Evolutionary conservation across 352 stramenopile species (phyloP).

Genomic region (Phytopythium boreale): DNA sequence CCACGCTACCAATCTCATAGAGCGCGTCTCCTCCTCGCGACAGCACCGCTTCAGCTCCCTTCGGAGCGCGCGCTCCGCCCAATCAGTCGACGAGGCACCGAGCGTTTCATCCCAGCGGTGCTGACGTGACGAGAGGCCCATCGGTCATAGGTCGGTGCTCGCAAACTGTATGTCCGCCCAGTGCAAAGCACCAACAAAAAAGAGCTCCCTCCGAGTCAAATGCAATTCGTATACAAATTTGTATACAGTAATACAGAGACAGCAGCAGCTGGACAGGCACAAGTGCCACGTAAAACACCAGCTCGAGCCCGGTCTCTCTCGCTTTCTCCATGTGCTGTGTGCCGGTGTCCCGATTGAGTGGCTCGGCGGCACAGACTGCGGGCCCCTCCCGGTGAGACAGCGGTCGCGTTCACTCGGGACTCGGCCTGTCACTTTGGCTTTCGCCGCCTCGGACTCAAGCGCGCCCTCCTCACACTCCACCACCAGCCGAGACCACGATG

Average conservation of each 20-base stretch:
- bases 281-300: background rate
- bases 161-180: background rate
- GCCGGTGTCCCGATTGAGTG: background rate
- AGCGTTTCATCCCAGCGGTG: background rate
- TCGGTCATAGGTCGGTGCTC: background rate
- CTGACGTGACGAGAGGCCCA: conserved; percentile 1
- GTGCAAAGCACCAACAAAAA: background rate
- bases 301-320: background rate
- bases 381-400: background rate
- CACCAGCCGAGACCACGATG: background rate
- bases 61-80: background rate
- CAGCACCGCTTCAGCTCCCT: background rate
- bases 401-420: background rate
- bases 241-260: background rate
- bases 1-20: background rate
- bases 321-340: background rate
- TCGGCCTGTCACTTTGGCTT: background rate
- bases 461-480: background rate
- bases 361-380: background rate
- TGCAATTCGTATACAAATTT: too few species aligned
- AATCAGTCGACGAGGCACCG: background rate
- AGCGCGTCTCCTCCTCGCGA: background rate
- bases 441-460: background rate
- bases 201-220: background rate
- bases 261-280: background rate